Percentiles rank a stretch among this genome's conserved stretches.
phyloP scores from a whole-genome alignment of 2,329 filamentous ascomycete genomes.

The Nannizziopsis arthrosporioides region DNA sequence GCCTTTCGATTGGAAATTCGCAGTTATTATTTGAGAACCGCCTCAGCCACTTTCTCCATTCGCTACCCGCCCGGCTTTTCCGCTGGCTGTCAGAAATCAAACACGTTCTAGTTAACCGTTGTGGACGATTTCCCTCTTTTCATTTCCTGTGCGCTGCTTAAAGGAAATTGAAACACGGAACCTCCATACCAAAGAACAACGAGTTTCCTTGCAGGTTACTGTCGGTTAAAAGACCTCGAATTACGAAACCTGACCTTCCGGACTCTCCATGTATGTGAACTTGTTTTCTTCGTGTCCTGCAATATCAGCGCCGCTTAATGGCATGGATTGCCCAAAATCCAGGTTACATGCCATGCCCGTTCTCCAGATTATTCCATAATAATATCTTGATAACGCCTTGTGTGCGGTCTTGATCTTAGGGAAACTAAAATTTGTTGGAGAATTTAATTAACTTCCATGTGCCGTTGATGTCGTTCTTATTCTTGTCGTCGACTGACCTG shows the following conservation, averaged over 20 bases:
- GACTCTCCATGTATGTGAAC: too few species aligned
- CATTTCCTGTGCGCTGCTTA: background rate
- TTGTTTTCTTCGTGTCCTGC: too few species aligned
- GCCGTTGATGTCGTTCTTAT: too few species aligned
- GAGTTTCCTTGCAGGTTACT: background rate
- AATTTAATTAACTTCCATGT: too few species aligned
- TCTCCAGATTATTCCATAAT: background rate
- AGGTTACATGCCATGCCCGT: background rate
- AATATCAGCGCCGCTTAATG: background rate
- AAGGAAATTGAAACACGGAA: background rate
- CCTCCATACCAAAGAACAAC: background rate
- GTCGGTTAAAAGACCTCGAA: constrained; percentile 2
- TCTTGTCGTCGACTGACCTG: too few species aligned
- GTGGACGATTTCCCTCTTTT: background rate
- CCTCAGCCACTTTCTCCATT: too few species aligned
- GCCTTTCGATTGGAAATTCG: background rate
- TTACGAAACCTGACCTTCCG: background rate
- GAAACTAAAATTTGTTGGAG: too few species aligned
- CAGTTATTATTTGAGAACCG: background rate
- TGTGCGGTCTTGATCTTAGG: background rate
- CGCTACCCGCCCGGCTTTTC: background rate
- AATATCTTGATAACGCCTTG: background rate
- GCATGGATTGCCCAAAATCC: background rate
- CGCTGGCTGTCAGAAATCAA: background rate
- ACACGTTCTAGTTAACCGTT: background rate